Conservation (phyloP, 495 filamentous ascomycete species). For the Penicillium chermesinum region DNA sequence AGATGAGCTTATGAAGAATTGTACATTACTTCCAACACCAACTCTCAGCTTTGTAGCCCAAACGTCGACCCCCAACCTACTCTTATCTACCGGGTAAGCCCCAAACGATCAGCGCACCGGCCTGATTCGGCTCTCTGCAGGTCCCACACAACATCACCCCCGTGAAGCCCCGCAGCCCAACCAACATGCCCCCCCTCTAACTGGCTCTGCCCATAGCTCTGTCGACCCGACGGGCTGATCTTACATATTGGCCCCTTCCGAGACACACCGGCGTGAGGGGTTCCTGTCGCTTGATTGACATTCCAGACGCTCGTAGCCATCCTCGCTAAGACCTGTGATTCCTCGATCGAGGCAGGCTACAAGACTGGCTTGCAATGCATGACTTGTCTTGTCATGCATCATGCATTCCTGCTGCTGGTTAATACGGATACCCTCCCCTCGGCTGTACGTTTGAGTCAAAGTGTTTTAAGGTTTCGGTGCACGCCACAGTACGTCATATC, state of each 20-base stretch:
- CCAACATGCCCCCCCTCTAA: background rate
- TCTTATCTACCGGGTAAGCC: too few species aligned
- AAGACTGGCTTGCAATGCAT: background rate
- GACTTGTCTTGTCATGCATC: background rate
- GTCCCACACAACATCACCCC: background rate
- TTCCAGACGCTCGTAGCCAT: background rate
- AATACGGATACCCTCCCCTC: background rate
- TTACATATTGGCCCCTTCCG: background rate
- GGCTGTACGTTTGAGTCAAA: background rate
- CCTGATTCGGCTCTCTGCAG: slow-evolving; percentile 3
- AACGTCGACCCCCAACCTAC: too few species aligned
- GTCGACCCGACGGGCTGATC: slow-evolving; percentile 6
- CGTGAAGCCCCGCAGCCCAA: background rate
- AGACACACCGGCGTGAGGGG: background rate
- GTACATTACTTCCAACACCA: slow-evolving; percentile 26
- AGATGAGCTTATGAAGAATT: slow-evolving; percentile 27
- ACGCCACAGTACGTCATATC: too few species aligned
- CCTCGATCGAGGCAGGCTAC: too few species aligned
- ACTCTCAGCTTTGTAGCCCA: too few species aligned
- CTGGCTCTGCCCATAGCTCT: background rate
- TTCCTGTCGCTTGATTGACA: background rate
- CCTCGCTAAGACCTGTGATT: too few species aligned
- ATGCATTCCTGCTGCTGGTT: background rate
- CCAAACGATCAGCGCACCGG: background rate
- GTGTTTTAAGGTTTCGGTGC: background rate